phyloP scores from a whole-genome alignment of 371 early-diverging fungal genomes.

The Saksenaea vasiformis region DNA sequence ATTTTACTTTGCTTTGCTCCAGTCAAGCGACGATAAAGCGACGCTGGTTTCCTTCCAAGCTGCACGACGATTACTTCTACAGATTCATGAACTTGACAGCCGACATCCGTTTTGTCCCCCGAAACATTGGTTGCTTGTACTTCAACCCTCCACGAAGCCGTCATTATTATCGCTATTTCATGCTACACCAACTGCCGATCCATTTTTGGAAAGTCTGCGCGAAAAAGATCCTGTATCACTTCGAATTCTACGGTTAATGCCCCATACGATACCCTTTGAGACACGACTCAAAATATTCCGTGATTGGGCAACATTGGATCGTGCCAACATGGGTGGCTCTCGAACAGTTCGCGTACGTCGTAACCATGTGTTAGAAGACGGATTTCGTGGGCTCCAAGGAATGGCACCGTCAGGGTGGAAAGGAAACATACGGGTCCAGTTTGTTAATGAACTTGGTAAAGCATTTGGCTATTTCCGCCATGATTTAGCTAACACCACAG shows the following conservation, averaged over 20 bases:
- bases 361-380: conserved; percentile 80
- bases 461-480: neutral
- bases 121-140: conserved; percentile 72
- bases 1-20: conserved; percentile 67
- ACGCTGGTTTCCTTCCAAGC: conserved; percentile 49
- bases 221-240: conserved; percentile 60
- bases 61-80: conserved; percentile 67
- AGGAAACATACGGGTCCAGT: conserved; percentile 76
- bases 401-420: conserved; percentile 65
- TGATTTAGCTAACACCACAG: neutral
- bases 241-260: conserved; percentile 74
- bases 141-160: conserved; percentile 34
- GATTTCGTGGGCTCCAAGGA: conserved; percentile 58
- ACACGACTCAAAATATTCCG: conserved; percentile 82
- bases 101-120: conserved; percentile 71
- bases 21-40: conserved; percentile 18
- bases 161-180: conserved; percentile 25
- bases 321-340: conserved; percentile 25
- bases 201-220: conserved; percentile 37
- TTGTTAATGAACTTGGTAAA: conserved; percentile 70
- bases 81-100: conserved; percentile 77
- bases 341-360: conserved; percentile 67
- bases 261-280: conserved; percentile 85
- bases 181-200: conserved; percentile 1
- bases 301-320: conserved; percentile 66